Percentiles rank a stretch among this genome's conserved stretches.
phyloP scores from a whole-genome alignment of 2,329 filamentous ascomycete genomes.

The Fusarium succisae region DNA sequence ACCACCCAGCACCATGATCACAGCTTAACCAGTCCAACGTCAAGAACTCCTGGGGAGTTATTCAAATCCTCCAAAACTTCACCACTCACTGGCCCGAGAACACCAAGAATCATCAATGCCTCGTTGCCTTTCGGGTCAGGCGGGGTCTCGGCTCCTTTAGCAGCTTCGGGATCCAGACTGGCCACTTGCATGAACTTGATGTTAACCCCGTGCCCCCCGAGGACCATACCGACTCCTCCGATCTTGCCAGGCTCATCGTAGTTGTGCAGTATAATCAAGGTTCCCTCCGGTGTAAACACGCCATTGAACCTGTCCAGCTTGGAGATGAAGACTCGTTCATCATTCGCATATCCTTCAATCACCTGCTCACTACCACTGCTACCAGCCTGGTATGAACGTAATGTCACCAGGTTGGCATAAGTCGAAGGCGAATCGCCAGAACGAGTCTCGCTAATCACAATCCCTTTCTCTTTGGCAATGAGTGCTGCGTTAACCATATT shows the following conservation, averaged over 20 bases:
- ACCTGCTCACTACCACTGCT: conserved; percentile 51
- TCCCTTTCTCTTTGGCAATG: conserved; percentile 79
- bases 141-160: conserved; percentile 35
- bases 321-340: conserved; percentile 73
- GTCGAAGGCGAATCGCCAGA: conserved; percentile 70
- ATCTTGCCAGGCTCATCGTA: conserved; percentile 86
- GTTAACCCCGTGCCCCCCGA: conserved; percentile 78
- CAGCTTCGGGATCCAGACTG: conserved; percentile 52
- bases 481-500: conserved; percentile 86
- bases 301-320: conserved; percentile 78
- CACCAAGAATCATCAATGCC: conserved; percentile 83
- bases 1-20: conserved; percentile 28
- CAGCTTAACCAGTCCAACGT: conserved; percentile 63
- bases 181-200: conserved; percentile 83
- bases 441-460: conserved; percentile 79
- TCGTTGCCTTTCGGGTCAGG: conserved; percentile 62
- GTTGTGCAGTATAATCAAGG: conserved; percentile 80
- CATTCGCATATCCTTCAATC: conserved; percentile 74
- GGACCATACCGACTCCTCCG: conserved; percentile 76
- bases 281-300: conserved; percentile 77
- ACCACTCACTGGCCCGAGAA: conserved; percentile 71
- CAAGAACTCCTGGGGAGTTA: conserved; percentile 62
- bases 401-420: conserved; percentile 76
- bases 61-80: conserved; percentile 62
- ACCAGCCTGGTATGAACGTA: conserved; percentile 61